Conservation (phyloP, 1,284 basidiomycete genomes). For the Anthracocystis setariae region DNA sequence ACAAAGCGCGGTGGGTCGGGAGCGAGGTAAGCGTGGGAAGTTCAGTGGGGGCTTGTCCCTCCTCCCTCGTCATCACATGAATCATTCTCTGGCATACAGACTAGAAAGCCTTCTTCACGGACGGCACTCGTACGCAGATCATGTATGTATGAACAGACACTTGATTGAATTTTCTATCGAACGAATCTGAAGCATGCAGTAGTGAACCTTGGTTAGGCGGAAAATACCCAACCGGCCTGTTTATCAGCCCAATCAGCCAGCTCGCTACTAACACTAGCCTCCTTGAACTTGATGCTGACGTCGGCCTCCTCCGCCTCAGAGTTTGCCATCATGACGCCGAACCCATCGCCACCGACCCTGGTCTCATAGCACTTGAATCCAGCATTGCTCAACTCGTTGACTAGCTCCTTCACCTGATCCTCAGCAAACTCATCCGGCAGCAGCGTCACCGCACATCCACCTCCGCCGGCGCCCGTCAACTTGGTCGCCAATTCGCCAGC, state of each 20-base stretch:
- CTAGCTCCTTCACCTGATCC: conserved; percentile 39
- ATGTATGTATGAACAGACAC: no score
- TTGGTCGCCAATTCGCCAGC: conserved; percentile 79
- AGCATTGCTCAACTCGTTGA: conserved; percentile 65
- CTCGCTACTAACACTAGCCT: conserved; percentile 20
- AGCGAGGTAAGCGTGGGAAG: no score
- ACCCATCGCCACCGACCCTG: conserved; percentile 88
- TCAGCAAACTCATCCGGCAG: conserved; percentile 79
- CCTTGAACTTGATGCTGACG: conserved; percentile 22
- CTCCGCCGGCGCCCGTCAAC: conserved; percentile 97
- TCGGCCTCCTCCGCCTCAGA: conserved; percentile 24
- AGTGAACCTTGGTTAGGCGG: conserved; percentile 4
- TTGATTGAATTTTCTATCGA: no score
- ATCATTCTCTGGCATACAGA: no score
- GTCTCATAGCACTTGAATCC: conserved; percentile 89
- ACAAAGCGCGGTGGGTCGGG: no score
- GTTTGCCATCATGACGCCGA: conserved; percentile 77
- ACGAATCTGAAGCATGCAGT: no score
- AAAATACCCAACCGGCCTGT: conserved; percentile 27
- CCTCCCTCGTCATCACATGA: no score
- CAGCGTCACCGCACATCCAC: conserved; percentile 94
- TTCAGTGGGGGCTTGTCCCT: no score
- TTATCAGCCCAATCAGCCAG: conserved; percentile 29
- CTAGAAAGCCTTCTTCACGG: no score
- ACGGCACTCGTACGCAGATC: no score